A percentile compares a stretch with the other conserved stretches of the same genome.
phyloP scores from a whole-genome alignment of 805 yeast species.

The Brettanomyces naardenensis region DNA sequence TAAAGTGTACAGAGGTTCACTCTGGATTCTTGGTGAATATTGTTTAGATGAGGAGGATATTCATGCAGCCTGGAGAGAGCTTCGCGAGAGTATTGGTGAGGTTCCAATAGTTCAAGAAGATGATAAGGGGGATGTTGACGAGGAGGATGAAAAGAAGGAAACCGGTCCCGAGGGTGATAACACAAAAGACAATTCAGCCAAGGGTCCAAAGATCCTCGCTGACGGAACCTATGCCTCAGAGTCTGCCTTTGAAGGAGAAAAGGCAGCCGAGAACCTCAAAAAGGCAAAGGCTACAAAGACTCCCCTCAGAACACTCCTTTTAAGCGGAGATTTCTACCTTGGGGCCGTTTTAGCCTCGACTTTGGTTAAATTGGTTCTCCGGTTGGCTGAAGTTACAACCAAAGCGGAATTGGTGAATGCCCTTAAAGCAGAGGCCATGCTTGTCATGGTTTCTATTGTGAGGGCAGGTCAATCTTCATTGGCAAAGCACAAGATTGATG shows the following conservation, averaged over 20 bases:
- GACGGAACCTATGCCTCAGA: slow-evolving; percentile 99
- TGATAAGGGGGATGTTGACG: slow-evolving; percentile 29
- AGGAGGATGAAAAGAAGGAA: slow-evolving; percentile 11
- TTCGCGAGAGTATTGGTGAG: slow-evolving; percentile 80
- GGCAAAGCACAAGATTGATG: slow-evolving; percentile 76
- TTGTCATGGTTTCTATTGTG: slow-evolving; percentile 84
- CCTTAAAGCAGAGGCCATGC: slow-evolving; percentile 87
- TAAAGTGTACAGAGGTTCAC: slow-evolving; percentile 84
- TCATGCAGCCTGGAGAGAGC: slow-evolving; percentile 78
- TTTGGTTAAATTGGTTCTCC: slow-evolving; percentile 76
- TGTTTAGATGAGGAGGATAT: slow-evolving; percentile 62
- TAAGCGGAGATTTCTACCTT: slow-evolving; percentile 85
- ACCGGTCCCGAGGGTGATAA: neutral
- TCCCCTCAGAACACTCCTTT: slow-evolving; percentile 72
- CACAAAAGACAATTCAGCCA: slow-evolving; percentile 15
- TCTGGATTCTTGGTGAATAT: slow-evolving; percentile 97
- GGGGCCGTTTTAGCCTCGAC: slow-evolving; percentile 85
- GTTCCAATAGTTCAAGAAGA: slow-evolving; percentile 82
- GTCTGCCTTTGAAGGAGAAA: slow-evolving; percentile 52
- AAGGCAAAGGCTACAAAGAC: slow-evolving; percentile 37
- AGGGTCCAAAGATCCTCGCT: slow-evolving; percentile 78
- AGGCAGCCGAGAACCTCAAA: slow-evolving; percentile 23
- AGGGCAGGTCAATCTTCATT: slow-evolving; percentile 74
- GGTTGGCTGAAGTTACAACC: slow-evolving; percentile 52
- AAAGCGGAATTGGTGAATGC: slow-evolving; percentile 60